These are phyloP conservation scores for Hygrocybe punicea DNA, from an alignment of 768 basidiomycete species.

Conservation along the genomic window DNA sequence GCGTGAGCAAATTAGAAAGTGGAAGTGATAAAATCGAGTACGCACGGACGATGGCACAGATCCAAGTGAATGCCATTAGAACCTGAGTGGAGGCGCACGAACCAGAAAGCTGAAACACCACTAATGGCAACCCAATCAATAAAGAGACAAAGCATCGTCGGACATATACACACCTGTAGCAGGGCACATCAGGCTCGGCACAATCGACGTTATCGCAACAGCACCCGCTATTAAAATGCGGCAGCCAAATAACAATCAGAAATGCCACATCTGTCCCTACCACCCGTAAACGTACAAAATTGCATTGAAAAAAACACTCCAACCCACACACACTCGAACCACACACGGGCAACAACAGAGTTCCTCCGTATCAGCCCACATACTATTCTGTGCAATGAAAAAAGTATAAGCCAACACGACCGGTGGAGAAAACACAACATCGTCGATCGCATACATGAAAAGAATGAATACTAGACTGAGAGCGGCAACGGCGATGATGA, in stretches of 20 bases:
- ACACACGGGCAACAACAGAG: conserved; percentile 56
- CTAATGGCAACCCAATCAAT: conserved; percentile 4
- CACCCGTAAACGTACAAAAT: conserved; percentile 45
- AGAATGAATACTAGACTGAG: conserved; percentile 57
- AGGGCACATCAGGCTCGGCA: conserved; percentile 31
- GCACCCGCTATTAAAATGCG: conserved; percentile 59
- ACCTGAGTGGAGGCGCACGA: conserved; percentile 53
- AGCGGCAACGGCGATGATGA: conserved; percentile 58
- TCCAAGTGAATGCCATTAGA: conserved; percentile 61
- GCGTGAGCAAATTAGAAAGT: conserved; percentile 3
- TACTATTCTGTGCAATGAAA: conserved; percentile 43
- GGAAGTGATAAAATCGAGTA: conserved; percentile 8
- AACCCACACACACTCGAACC: conserved; percentile 69
- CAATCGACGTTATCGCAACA: conserved; percentile 43
- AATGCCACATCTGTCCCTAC: neutral
- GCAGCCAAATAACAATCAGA: conserved; percentile 2
- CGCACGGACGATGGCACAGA: conserved; percentile 42
- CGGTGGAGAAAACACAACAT: neutral
- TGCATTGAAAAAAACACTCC: conserved; percentile 54
- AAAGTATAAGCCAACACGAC: neutral
- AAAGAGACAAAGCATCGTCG: neutral
- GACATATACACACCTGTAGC: neutral
- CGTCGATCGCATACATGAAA: conserved; percentile 46
- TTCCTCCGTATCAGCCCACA: conserved; percentile 53
- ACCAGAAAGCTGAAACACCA: conserved; percentile 8